Evolutionary conservation across 169 alveolate genomes (phyloP), one percentile per base, ranked within the genome.

Genomic region (Miamiensis avidus): DNA sequence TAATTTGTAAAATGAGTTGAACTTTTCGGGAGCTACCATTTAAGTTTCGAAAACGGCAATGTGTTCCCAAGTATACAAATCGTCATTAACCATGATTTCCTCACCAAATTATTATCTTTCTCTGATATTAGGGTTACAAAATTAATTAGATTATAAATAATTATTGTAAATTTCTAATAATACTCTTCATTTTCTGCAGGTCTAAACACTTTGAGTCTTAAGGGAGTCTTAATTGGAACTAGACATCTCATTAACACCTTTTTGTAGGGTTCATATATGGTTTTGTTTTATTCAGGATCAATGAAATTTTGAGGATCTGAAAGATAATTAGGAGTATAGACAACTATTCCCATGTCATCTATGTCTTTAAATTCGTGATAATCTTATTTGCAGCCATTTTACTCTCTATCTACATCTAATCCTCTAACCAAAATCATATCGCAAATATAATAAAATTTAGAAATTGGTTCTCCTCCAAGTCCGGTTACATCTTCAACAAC

Each of bases 321-420:
- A 0, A 90, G 73, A 76, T 90, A 90, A 76, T 85, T 74, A 20
- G 94, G 94, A 15, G 89, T 75, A 29, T 90, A 90, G 0, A 89
- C 82, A 28, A 90, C 86, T 31, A 87, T 86, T 15, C 92, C 94
- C 94, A 90, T 90, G 65, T 86, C 86, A 31, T 90, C 94, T 31
- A 87, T 87, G 81, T 90, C 94, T 75, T 90, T 90, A 34, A 73
- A 77, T 28, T 83, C 87, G 0, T 78, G 74, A 73, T 90, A 90
- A 28, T 90, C 94, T 25, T 82, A 75, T 64, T 87, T 89, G 29
- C 85, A 64, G 4, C 88, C 85, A 74, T 90, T 90, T 78, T 87
- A 82, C 30, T 77, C 65, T 81, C 94, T 65, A 31, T 83, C 82
- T 29, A 84, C 65, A 25, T 88, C 65, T 28, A 90, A 73, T 0